These are phyloP conservation scores for Irpex sp. DNA, from an alignment of 1,284 basidiomycete genomes.

Conservation along the genomic window DNA sequence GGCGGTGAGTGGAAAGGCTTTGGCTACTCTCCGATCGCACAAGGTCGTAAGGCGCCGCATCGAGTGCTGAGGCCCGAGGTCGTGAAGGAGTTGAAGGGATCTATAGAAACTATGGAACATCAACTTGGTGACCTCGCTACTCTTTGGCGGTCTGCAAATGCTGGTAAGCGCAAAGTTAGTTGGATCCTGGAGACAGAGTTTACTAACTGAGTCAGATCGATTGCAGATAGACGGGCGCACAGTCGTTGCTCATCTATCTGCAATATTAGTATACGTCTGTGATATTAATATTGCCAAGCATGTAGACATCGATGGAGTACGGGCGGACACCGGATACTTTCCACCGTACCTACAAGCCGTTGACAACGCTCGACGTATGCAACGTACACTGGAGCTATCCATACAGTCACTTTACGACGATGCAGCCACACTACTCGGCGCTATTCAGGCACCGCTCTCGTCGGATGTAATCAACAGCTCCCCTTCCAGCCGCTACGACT, in stretches of 20 bases:
- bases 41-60: slow-evolving; percentile 44
- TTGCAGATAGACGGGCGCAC: slow-evolving; percentile 35
- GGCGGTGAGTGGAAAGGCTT: slow-evolving; percentile 77
- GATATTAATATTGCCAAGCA: slow-evolving; percentile 74
- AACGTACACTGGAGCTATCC: slow-evolving; percentile 63
- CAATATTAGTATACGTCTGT: slow-evolving; percentile 53
- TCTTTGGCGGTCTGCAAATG: slow-evolving; percentile 10
- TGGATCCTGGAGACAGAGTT: slow-evolving; percentile 3
- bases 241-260: slow-evolving; percentile 49
- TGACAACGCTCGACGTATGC: slow-evolving; percentile 58
- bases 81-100: slow-evolving; percentile 47
- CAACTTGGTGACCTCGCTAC: slow-evolving; percentile 31
- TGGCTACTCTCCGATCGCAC: slow-evolving; percentile 61
- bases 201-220: slow-evolving; percentile 18
- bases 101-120: slow-evolving; percentile 46
- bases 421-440: slow-evolving; percentile 51
- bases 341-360: slow-evolving; percentile 58
- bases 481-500: slow-evolving; percentile 35
- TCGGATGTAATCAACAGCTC: slow-evolving; percentile 18
- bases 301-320: slow-evolving; percentile 74
- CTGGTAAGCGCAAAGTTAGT: slow-evolving; percentile 7
- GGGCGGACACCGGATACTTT: slow-evolving; percentile 36
- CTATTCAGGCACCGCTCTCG: slow-evolving; percentile 38
- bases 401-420: slow-evolving; percentile 74
- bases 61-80: slow-evolving; percentile 47